A percentile compares a stretch with the other conserved stretches of the same genome.
Conservation (phyloP, 2,329 filamentous ascomycete species). For the Trichocomaceae sp. region DNA sequence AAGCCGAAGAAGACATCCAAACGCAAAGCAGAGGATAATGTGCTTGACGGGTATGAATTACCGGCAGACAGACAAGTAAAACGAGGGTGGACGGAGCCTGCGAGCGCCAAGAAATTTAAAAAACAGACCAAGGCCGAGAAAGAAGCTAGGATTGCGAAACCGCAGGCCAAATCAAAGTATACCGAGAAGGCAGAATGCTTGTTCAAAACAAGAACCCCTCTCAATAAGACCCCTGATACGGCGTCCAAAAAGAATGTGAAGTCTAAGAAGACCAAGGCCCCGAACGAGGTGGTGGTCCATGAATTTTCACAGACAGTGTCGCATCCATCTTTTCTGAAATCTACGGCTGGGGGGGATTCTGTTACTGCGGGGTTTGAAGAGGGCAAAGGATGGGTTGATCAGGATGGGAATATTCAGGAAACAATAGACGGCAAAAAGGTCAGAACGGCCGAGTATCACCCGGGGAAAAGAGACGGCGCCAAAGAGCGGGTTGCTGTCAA, state of each 20-base stretch:
- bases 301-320: conserved; percentile 84
- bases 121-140: conserved; percentile 43
- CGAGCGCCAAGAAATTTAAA: conserved; percentile 39
- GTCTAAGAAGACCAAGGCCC: conserved; percentile 56
- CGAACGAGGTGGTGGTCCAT: conserved; percentile 64
- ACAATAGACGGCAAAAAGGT: conserved; percentile 22
- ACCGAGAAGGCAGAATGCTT: conserved; percentile 74
- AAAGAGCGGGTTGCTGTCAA: conserved; percentile 12
- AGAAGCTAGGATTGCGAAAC: conserved; percentile 52
- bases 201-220: conserved; percentile 73
- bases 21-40: conserved; percentile 47
- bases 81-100: conserved; percentile 76
- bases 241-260: conserved; percentile 35
- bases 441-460: conserved; percentile 24
- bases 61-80: conserved; percentile 71
- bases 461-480: conserved; percentile 26
- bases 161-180: conserved; percentile 65
- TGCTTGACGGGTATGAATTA: conserved; percentile 64
- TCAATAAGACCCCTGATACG: conserved; percentile 40
- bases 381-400: conserved; percentile 82
- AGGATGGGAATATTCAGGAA: conserved; percentile 63
- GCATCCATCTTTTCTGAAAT: conserved; percentile 73
- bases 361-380: conserved; percentile 65
- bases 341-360: conserved; percentile 40
- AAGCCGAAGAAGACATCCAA: conserved; percentile 10